Conservation (phyloP, 148 eudicot species). For the Nepenthes mirabilis region DNA sequence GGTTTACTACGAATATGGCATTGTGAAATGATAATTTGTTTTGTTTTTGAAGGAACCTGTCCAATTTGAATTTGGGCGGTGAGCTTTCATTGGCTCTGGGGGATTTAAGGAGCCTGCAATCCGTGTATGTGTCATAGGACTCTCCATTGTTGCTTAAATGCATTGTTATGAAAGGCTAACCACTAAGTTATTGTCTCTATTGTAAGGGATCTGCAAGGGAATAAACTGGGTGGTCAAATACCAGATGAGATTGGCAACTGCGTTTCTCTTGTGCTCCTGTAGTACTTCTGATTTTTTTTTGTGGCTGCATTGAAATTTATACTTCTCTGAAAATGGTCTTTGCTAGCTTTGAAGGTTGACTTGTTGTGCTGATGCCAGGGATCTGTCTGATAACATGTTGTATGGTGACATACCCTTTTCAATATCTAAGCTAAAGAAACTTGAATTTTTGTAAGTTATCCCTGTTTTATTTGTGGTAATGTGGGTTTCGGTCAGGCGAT, state of each 20-base stretch:
- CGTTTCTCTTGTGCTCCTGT: constrained; percentile 29
- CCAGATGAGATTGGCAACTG: constrained; percentile 70
- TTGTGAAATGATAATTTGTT: neutral
- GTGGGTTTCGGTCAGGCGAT: neutral
- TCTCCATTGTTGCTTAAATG: neutral
- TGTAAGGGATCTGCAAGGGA: constrained; percentile 58
- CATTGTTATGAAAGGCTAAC: neutral
- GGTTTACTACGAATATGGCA: no score
- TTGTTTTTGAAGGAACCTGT: constrained; percentile 32
- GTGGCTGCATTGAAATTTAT: no score
- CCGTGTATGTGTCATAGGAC: constrained; percentile 23
- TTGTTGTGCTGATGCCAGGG: constrained; percentile 19
- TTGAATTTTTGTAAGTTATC: constrained; percentile 45
- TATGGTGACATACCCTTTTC: constrained; percentile 62
- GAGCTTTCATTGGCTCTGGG: constrained; percentile 62
- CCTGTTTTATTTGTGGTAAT: neutral
- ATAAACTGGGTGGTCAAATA: constrained; percentile 55
- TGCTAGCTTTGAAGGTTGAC: neutral
- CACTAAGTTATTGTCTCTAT: neutral
- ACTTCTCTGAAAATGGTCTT: neutral
- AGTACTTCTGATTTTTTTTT: constrained; percentile 1
- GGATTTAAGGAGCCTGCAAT: constrained; percentile 34
- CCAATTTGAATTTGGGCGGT: constrained; percentile 54
- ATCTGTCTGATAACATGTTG: constrained; percentile 50
- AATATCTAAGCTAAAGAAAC: constrained; percentile 59